phyloP scores from a whole-genome alignment of 305 asterid species.

The Fraxinus angustifolia region DNA sequence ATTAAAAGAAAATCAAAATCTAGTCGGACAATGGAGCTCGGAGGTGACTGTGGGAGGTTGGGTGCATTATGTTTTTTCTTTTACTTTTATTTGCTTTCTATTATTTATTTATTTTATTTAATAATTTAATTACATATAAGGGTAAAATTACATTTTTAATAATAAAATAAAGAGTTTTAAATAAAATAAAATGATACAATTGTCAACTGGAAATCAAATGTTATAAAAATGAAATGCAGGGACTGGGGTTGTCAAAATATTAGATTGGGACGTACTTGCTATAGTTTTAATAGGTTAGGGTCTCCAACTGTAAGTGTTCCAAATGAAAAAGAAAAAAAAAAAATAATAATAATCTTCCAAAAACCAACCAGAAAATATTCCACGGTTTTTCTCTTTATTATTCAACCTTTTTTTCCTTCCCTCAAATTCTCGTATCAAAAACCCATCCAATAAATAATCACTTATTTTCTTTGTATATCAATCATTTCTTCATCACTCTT shows the following conservation, averaged over 20 bases:
- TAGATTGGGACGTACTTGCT: background rate
- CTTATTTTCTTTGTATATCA: background rate
- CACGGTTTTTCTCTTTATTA: slow-evolving; percentile 3
- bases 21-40: background rate
- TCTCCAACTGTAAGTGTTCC: background rate
- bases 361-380: slow-evolving; percentile 9
- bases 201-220: background rate
- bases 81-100: background rate
- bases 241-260: background rate
- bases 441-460: background rate
- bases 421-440: slow-evolving; percentile 25
- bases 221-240: background rate
- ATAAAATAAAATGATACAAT: background rate
- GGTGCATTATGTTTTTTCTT: background rate
- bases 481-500: slow-evolving; percentile 13
- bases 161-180: background rate
- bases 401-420: slow-evolving; percentile 13
- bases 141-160: background rate
- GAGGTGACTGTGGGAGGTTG: background rate
- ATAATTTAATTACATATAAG: background rate
- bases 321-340: background rate
- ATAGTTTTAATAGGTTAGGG: background rate
- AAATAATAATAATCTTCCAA: background rate
- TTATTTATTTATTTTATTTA: background rate
- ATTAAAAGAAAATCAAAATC: background rate